Conservation (phyloP, 345 rosid species). For the Salix arbutifolia region DNA sequence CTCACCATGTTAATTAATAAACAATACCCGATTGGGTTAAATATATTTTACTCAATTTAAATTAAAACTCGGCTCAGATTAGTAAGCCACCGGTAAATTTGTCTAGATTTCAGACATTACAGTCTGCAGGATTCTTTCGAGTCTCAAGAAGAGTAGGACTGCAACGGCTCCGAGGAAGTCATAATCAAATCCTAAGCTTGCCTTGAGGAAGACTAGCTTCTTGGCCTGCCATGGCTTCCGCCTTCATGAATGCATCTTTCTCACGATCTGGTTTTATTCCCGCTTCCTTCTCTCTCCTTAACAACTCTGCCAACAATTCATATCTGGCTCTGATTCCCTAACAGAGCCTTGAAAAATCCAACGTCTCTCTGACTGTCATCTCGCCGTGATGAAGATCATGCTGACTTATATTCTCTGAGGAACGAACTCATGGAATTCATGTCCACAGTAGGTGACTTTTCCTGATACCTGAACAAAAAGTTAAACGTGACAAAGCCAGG, state of each 20-base stretch:
- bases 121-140: background rate
- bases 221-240: constrained; percentile 44
- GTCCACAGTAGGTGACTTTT: constrained; percentile 47
- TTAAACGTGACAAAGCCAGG: background rate
- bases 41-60: too few relatives aligned
- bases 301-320: constrained; percentile 41
- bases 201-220: constrained; percentile 39
- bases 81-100: background rate
- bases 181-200: constrained; percentile 27
- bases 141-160: constrained; percentile 24
- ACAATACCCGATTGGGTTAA: too few relatives aligned
- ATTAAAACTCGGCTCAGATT: too few relatives aligned
- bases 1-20: too few relatives aligned
- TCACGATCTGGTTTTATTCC: constrained; percentile 57
- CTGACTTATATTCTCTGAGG: constrained; percentile 64
- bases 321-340: constrained; percentile 53
- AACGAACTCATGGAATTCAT: constrained; percentile 42
- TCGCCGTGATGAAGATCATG: constrained; percentile 61
- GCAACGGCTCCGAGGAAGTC: constrained; percentile 32
- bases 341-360: constrained; percentile 57
- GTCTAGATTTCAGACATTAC: background rate
- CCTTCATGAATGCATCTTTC: constrained; percentile 68
- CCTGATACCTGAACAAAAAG: constrained; percentile 37
- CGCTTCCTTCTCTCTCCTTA: constrained; percentile 43
- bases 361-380: constrained; percentile 60